Evolutionary conservation across 2,329 filamentous ascomycete genomes (phyloP).

Genomic region (Graphiopsis chlorocephala): DNA sequence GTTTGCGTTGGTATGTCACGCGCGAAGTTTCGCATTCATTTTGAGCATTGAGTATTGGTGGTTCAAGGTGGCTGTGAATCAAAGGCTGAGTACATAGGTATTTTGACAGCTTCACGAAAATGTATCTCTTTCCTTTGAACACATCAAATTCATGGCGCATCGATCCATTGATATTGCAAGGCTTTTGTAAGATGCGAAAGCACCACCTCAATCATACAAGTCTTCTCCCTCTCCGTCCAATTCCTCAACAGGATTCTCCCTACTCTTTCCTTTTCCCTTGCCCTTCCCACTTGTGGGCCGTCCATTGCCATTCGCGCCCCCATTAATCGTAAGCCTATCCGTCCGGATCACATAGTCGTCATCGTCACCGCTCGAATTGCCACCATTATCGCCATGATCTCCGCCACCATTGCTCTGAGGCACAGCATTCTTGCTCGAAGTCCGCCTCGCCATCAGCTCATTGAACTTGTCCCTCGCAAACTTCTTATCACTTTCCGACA

Average conservation of each 20-base stretch:
- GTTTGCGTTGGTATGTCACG: neutral
- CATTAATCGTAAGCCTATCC: slow-evolving; percentile 34
- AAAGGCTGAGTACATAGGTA: neutral
- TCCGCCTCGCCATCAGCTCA: slow-evolving; percentile 11
- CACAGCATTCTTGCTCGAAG: neutral
- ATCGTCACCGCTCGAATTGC: slow-evolving; percentile 28
- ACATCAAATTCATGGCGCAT: neutral
- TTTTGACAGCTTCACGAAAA: neutral
- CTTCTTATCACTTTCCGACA: neutral
- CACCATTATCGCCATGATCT: neutral
- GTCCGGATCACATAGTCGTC: slow-evolving; percentile 44
- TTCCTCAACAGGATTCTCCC: slow-evolving; percentile 38
- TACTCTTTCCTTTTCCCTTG: slow-evolving; percentile 38
- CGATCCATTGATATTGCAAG: neutral
- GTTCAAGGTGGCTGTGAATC: too few species aligned
- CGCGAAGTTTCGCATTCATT: neutral
- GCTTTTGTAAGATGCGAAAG: neutral
- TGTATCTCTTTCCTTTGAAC: neutral
- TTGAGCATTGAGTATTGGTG: neutral
- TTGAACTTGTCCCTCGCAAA: slow-evolving; percentile 12
- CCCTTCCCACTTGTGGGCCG: slow-evolving; percentile 23
- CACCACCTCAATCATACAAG: slow-evolving; percentile 39
- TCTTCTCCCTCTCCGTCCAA: slow-evolving; percentile 41
- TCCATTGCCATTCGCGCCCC: slow-evolving; percentile 13
- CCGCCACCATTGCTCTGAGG: slow-evolving; percentile 11